Conservation (phyloP, 306 rosid species). For the Prunus mongolica region DNA sequence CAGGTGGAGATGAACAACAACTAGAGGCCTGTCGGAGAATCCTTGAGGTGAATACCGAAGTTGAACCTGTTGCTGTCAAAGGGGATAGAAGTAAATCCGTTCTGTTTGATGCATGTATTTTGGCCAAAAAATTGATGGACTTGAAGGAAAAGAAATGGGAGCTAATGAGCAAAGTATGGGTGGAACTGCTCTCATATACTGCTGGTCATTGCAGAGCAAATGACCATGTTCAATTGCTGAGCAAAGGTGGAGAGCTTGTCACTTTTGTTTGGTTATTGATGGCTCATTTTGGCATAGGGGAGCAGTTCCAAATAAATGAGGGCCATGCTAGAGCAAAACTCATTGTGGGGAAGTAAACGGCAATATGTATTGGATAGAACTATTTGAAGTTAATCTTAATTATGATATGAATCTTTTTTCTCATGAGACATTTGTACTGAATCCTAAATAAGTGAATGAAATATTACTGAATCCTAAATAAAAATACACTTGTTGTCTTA, state of each 20-base stretch:
- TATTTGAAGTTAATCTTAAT: neutral
- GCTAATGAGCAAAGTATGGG: constrained; percentile 14
- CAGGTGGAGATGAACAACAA: too few species aligned
- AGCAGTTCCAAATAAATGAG: constrained; percentile 23
- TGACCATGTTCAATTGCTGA: constrained; percentile 9
- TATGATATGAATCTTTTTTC: neutral
- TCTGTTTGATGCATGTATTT: constrained; percentile 19
- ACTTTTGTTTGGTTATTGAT: constrained; percentile 28
- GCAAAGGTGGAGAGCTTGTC: constrained; percentile 28
- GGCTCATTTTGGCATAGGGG: constrained; percentile 27
- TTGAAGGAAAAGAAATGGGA: neutral
- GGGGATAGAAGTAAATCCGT: constrained; percentile 24
- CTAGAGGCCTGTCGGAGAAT: neutral
- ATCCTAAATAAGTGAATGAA: neutral
- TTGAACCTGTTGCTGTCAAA: constrained; percentile 2
- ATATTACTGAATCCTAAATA: neutral
- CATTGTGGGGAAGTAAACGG: constrained; percentile 9
- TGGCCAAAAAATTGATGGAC: neutral
- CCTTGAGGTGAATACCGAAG: neutral
- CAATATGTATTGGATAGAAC: neutral
- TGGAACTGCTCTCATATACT: constrained; percentile 26
- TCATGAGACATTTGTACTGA: neutral
- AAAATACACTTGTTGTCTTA: too few species aligned
- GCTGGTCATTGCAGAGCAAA: constrained; percentile 16
- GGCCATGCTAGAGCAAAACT: constrained; percentile 19